These are phyloP conservation scores for Vigna angularis DNA, from an alignment of 306 rosid genomes.

Conservation along the genomic window DNA sequence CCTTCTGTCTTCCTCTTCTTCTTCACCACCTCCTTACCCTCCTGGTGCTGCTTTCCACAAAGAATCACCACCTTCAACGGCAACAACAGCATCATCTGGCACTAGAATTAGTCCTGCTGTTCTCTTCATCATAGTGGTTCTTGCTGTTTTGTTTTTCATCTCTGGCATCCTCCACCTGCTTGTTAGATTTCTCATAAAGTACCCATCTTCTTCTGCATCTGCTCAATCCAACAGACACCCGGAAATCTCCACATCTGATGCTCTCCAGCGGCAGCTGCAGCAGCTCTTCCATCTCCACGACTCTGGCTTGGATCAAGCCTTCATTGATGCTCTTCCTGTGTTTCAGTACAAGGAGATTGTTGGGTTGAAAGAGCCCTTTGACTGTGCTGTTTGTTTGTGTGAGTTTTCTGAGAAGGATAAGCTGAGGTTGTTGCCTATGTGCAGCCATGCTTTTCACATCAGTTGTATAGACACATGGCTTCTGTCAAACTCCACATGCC, in stretches of 20 bases:
- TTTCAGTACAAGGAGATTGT: constrained; percentile 89
- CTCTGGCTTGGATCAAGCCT: constrained; percentile 96
- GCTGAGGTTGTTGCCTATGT: constrained; percentile 91
- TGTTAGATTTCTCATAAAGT: constrained; percentile 88
- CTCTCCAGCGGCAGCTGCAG: constrained; percentile 93
- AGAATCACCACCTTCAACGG: constrained; percentile 51
- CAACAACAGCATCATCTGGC: constrained; percentile 69
- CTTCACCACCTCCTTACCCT: constrained; percentile 53
- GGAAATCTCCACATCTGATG: constrained; percentile 83
- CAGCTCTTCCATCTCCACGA: constrained; percentile 97
- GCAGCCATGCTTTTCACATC: constrained; percentile 97
- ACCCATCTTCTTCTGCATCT: constrained; percentile 73
- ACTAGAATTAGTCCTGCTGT: constrained; percentile 92
- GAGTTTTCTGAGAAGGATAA: constrained; percentile 86
- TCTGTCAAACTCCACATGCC: constrained; percentile 90
- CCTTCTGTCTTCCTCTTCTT: constrained; percentile 52
- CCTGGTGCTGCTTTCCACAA: constrained; percentile 50
- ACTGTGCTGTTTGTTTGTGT: constrained; percentile 94
- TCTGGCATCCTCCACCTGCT: constrained; percentile 96
- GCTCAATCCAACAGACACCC: constrained; percentile 69
- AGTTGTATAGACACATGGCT: constrained; percentile 98
- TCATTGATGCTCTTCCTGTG: constrained; percentile 97
- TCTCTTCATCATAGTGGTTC: constrained; percentile 89
- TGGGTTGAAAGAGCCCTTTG: constrained; percentile 90
- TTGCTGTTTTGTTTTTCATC: constrained; percentile 90